These are phyloP conservation scores for Salvia sclarea DNA, from an alignment of 305 asterid species.

Conservation along the genomic window DNA sequence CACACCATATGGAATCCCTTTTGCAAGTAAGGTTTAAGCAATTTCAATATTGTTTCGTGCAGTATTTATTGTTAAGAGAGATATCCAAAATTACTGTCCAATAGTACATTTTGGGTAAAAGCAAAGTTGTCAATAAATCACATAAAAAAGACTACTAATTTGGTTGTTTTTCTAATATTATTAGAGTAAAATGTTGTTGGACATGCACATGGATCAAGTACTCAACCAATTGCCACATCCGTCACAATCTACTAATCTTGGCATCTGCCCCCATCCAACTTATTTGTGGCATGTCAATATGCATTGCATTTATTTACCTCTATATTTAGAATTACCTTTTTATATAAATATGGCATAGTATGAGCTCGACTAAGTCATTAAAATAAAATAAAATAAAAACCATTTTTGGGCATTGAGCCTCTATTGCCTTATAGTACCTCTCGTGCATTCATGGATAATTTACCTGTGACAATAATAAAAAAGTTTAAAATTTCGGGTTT, in stretches of 20 bases:
- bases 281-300: background rate
- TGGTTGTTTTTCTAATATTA: background rate
- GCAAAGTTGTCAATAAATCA: background rate
- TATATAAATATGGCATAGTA: background rate
- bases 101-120: background rate
- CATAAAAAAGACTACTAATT: background rate
- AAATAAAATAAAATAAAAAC: no score
- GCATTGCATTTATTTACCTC: background rate
- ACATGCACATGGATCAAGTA: background rate
- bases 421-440: no score
- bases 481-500: no score
- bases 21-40: no score
- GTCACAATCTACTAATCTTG: background rate
- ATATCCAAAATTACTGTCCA: background rate
- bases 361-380: no score
- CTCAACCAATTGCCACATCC: slow-evolving; percentile 13
- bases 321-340: background rate
- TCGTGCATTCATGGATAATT: no score
- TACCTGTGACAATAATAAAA: no score
- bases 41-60: no score
- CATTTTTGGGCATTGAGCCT: no score
- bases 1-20: no score
- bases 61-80: no score
- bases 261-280: background rate
- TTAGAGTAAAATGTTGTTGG: background rate